Evolutionary conservation across 129 eudicot species (phyloP).

Genomic region (Flaveria sonorensis): DNA sequence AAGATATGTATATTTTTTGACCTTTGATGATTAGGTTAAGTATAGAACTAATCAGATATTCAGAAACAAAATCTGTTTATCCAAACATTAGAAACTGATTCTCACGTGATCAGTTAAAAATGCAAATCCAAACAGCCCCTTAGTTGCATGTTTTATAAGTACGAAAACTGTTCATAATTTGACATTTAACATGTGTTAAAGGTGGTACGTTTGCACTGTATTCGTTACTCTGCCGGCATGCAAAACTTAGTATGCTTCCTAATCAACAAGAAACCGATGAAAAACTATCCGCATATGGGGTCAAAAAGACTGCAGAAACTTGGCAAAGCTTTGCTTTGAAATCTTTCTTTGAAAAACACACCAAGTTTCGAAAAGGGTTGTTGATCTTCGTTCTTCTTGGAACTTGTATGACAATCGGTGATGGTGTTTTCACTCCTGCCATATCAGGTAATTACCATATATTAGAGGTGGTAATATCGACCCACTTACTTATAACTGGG

Average conservation of each 20-base stretch:
- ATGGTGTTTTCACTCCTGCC: conserved; percentile 67
- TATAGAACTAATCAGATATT: neutral
- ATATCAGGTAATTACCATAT: conserved; percentile 50
- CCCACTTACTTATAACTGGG: neutral
- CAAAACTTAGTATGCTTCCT: conserved; percentile 69
- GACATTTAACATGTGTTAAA: conserved; percentile 27
- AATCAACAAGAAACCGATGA: conserved; percentile 66
- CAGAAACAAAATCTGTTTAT: neutral
- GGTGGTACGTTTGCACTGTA: conserved; percentile 90
- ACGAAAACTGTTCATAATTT: neutral
- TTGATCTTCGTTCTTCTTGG: conserved; percentile 54
- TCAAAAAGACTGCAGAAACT: conserved; percentile 47
- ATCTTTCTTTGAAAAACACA: conserved; percentile 58
- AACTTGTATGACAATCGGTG: conserved; percentile 63
- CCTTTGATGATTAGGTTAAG: neutral
- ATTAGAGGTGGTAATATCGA: neutral
- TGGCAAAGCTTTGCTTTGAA: conserved; percentile 51
- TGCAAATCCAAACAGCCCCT: neutral
- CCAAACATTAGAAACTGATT: neutral
- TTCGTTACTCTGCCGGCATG: conserved; percentile 77
- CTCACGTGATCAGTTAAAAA: neutral
- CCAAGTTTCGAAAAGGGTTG: conserved; percentile 42
- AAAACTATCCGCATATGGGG: conserved; percentile 60
- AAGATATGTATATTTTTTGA: neutral
- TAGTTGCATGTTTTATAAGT: conserved; percentile 13